Conservation (phyloP, 139 green algal genomes). For the Volvox reticuliferus region DNA sequence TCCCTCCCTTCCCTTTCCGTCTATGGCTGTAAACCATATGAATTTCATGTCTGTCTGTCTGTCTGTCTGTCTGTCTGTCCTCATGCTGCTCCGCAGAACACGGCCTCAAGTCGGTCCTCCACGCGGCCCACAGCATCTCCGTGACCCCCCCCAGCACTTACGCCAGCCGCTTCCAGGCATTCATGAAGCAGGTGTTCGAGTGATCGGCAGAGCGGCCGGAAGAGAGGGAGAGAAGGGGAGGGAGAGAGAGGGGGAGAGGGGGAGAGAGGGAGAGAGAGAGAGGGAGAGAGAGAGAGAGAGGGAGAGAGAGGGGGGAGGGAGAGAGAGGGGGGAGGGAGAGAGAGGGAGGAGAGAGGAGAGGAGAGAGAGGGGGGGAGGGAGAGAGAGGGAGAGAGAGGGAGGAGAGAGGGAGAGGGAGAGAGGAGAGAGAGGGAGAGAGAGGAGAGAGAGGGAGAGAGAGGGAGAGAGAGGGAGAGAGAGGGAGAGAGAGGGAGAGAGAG, state of each 20-base stretch:
- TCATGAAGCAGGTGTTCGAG: conserved; percentile 64
- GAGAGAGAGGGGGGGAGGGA: not conserved
- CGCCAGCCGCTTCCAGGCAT: conserved; percentile 76
- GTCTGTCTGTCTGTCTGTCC: not conserved
- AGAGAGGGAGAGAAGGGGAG: not conserved
- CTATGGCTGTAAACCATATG: not conserved
- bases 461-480: not conserved
- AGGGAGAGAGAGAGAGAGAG: not conserved
- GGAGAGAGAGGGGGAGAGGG: not conserved
- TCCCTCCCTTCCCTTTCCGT: not conserved
- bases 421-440: not conserved
- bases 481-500: not conserved
- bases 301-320: not conserved
- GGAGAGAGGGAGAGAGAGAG: not conserved
- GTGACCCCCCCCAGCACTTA: conserved; percentile 86
- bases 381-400: not conserved
- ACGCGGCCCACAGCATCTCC: conserved; percentile 80
- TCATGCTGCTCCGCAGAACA: conserved; percentile 71
- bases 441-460: not conserved
- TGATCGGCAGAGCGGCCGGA: not conserved
- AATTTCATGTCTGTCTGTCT: not conserved
- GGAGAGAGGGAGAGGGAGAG: not conserved
- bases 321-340: not conserved
- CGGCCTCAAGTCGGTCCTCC: conserved; percentile 81
- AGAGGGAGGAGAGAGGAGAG: too few species aligned